These are phyloP conservation scores for Lantana camara DNA, from an alignment of 257 asterid genomes.

Conservation along the genomic window DNA sequence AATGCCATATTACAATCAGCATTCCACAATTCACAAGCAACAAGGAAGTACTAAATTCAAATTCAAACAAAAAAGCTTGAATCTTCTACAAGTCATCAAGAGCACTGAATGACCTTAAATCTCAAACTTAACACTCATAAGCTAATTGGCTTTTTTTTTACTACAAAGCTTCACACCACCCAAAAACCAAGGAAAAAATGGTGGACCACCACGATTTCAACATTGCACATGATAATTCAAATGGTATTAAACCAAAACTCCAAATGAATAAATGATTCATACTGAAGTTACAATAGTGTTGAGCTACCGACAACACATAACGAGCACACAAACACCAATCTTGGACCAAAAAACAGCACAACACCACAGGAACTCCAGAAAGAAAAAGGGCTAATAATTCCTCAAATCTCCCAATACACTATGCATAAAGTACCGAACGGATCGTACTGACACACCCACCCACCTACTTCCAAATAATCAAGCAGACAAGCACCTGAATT, in stretches of 20 bases:
- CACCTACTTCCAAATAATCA: constrained; percentile 24
- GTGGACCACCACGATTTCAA: neutral
- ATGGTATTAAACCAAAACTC: neutral
- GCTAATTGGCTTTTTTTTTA: constrained; percentile 10
- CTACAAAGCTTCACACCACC: constrained; percentile 17
- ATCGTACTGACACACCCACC: constrained; percentile 20
- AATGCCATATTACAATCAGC: neutral
- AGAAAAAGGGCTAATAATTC: neutral
- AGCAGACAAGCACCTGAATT: constrained; percentile 9
- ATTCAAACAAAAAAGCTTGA: constrained; percentile 5
- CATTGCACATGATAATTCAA: constrained; percentile 17
- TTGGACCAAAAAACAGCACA: constrained; percentile 11
- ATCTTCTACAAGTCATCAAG: neutral
- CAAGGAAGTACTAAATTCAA: constrained; percentile 5
- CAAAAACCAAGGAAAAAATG: constrained; percentile 6
- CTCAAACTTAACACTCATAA: neutral
- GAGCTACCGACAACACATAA: neutral
- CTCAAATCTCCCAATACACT: constrained; percentile 12
- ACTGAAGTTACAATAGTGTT: neutral
- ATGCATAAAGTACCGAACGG: constrained; percentile 12
- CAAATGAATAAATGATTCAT: constrained; percentile 2
- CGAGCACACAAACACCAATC: constrained; percentile 13
- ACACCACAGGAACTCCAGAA: constrained; percentile 20
- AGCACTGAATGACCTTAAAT: neutral
- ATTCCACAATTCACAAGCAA: neutral